These are phyloP conservation scores for Arthrobotrys entomopaga DNA, from an alignment of 2,329 filamentous ascomycete species.

Conservation along the genomic window DNA sequence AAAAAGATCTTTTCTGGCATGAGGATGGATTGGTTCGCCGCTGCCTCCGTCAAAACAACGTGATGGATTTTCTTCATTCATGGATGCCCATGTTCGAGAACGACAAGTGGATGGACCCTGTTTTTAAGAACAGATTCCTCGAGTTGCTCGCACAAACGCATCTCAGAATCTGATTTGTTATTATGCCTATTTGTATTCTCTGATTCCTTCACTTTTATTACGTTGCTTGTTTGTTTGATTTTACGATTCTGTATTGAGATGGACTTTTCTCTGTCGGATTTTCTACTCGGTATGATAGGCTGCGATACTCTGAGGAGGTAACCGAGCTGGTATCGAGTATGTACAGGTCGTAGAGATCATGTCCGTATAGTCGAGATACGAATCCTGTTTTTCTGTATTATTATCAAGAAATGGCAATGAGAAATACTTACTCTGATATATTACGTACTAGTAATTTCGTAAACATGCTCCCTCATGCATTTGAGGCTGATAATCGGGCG, in stretches of 20 bases:
- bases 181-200: neutral
- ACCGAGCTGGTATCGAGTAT: too few relatives aligned
- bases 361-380: too few relatives aligned
- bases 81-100: neutral
- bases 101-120: neutral
- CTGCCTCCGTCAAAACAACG: constrained; percentile 2
- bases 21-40: constrained; percentile 15
- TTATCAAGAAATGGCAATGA: too few relatives aligned
- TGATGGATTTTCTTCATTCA: neutral
- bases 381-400: too few relatives aligned
- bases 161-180: neutral
- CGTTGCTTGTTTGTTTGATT: neutral
- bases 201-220: neutral
- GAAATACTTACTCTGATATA: too few relatives aligned
- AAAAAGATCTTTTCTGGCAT: constrained; percentile 16
- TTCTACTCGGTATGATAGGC: too few relatives aligned
- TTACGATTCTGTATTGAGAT: neutral
- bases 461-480: too few relatives aligned
- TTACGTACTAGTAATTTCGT: too few relatives aligned
- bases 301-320: too few relatives aligned
- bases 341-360: too few relatives aligned
- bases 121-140: neutral
- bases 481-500: too few relatives aligned
- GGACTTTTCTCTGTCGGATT: too few relatives aligned
- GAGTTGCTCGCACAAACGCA: neutral